Conservation (phyloP, 2,329 filamentous ascomycete species). For the Orbilia brochopaga region DNA sequence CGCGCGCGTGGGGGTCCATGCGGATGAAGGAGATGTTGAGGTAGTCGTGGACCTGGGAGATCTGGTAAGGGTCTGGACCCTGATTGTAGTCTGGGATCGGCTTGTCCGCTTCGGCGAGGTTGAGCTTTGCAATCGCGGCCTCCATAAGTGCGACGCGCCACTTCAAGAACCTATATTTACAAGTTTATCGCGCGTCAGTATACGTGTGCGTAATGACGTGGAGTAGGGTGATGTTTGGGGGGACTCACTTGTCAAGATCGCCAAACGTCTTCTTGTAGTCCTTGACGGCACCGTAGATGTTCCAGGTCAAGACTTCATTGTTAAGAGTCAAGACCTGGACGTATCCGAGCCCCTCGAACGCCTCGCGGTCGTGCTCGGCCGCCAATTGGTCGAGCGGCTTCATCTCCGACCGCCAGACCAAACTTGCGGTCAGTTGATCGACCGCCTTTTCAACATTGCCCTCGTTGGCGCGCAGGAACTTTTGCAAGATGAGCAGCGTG, state of each 20-base stretch:
- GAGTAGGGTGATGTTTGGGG: not conserved
- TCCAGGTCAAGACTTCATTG: conserved; percentile 79
- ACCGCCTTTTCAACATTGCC: conserved; percentile 75
- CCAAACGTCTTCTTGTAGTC: conserved; percentile 81
- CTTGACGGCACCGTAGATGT: conserved; percentile 88
- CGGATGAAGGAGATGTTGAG: conserved; percentile 84
- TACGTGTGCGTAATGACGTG: not conserved
- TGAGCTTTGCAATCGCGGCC: conserved; percentile 75
- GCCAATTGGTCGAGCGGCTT: conserved; percentile 72
- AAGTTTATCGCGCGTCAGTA: not conserved
- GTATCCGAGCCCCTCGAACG: conserved; percentile 80
- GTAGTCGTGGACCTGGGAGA: conserved; percentile 94
- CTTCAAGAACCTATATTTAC: conserved; percentile 73
- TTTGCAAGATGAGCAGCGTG: conserved; percentile 71
- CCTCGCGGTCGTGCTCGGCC: conserved; percentile 68
- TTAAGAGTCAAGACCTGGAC: conserved; percentile 72
- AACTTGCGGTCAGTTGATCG: conserved; percentile 76
- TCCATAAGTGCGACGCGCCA: conserved; percentile 95
- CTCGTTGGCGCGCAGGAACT: conserved; percentile 89
- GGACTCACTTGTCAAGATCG: conserved; percentile 75
- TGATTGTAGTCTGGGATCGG: conserved; percentile 72
- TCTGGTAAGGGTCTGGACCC: conserved; percentile 78
- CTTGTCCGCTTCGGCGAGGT: conserved; percentile 71
- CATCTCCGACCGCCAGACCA: conserved; percentile 81
- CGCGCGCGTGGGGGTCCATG: conserved; percentile 76